phyloP scores from a whole-genome alignment of 2,329 filamentous ascomycete genomes.

The Pseudogymnoascus sp. region DNA sequence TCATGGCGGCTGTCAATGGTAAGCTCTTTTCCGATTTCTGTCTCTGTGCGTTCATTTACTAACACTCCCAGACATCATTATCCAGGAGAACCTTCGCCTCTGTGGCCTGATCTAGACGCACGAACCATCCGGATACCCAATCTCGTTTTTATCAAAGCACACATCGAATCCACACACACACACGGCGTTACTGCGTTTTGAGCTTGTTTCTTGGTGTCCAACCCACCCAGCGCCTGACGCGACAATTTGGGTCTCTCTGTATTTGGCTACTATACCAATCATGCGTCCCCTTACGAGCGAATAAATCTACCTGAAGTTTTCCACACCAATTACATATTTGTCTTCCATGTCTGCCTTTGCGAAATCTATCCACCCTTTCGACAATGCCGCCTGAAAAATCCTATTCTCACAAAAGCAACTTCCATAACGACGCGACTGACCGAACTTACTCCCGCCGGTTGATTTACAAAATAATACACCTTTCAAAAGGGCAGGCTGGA shows the following conservation, averaged over 20 bases:
- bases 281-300: not conserved
- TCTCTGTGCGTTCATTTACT: slow-evolving; percentile 26
- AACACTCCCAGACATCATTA: slow-evolving; percentile 81
- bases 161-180: not conserved
- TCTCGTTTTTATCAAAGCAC: not conserved
- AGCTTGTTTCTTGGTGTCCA: not conserved
- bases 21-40: slow-evolving; percentile 30
- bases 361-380: not conserved
- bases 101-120: slow-evolving; percentile 81
- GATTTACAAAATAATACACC: not conserved
- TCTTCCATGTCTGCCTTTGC: not conserved
- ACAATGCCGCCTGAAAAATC: not conserved
- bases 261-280: slow-evolving; percentile 2
- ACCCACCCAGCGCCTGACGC: not conserved
- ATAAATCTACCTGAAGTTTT: not conserved
- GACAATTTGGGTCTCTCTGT: not conserved
- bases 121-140: slow-evolving; percentile 8
- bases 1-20: slow-evolving; percentile 99
- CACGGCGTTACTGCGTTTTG: slow-evolving; percentile 3
- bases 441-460: not conserved
- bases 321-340: not conserved
- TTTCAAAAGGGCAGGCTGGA: not conserved
- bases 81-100: slow-evolving; percentile 96
- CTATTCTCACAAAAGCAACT: not conserved
- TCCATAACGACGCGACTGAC: not conserved